Conservation (phyloP, 352 stramenopile species). For the Phytophthora agathidicida region DNA sequence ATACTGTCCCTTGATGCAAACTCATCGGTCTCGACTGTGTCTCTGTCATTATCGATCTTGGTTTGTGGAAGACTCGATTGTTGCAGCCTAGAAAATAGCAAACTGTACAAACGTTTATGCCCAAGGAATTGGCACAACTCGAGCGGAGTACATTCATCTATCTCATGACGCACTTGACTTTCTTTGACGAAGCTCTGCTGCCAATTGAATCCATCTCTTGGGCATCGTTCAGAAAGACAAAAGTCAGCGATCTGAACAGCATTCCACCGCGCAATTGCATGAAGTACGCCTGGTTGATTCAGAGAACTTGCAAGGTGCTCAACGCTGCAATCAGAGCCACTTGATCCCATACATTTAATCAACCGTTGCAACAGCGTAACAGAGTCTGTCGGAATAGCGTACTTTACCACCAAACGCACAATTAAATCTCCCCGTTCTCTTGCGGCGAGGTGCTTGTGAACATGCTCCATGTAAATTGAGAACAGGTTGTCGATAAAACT, state of each 20-base stretch:
- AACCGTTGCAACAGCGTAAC: constrained; percentile 9
- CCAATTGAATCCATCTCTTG: constrained; percentile 7
- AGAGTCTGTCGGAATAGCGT: constrained; percentile 20
- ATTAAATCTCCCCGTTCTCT: constrained; percentile 14
- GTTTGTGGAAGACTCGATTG: neutral
- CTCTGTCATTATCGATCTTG: neutral
- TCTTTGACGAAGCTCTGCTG: constrained; percentile 4
- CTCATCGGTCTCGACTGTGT: neutral
- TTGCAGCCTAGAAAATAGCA: constrained; percentile 1
- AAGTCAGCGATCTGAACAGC: constrained; percentile 27
- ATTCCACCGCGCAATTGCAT: constrained; percentile 43
- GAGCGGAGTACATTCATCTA: constrained; percentile 30
- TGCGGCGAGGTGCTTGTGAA: constrained; percentile 6
- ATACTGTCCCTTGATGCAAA: neutral
- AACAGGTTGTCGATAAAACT: constrained; percentile 12
- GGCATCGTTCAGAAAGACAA: neutral
- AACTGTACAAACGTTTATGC: constrained; percentile 22
- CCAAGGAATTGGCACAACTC: constrained; percentile 36
- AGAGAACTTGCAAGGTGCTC: neutral
- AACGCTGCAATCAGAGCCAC: neutral
- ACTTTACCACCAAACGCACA: constrained; percentile 11
- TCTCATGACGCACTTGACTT: neutral
- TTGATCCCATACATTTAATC: neutral
- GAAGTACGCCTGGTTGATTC: constrained; percentile 13
- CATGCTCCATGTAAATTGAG: constrained; percentile 5